Conservation (phyloP, 352 stramenopile species). For the Phytophthora brassicae region DNA sequence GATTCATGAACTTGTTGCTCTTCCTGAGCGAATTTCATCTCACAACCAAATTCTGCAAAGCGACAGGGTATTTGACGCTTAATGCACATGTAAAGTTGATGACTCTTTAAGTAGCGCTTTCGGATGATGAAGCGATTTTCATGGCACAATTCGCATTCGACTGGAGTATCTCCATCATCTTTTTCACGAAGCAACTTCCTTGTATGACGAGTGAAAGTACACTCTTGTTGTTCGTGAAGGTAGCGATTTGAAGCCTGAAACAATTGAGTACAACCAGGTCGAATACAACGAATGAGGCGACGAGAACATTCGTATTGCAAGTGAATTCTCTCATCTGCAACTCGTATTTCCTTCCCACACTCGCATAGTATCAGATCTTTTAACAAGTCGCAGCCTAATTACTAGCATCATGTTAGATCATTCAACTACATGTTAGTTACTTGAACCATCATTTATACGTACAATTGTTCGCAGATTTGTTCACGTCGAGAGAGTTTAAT, state of each 20-base stretch:
- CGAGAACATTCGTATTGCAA: slow-evolving; percentile 39
- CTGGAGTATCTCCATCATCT: slow-evolving; percentile 38
- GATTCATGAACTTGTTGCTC: slow-evolving; percentile 46
- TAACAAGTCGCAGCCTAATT: slow-evolving; percentile 11
- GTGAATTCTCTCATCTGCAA: slow-evolving; percentile 37
- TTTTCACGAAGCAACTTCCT: slow-evolving; percentile 46
- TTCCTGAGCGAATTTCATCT: slow-evolving; percentile 35
- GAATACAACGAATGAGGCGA: slow-evolving; percentile 44
- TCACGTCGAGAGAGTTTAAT: neutral
- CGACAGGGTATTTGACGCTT: slow-evolving; percentile 53
- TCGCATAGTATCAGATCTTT: slow-evolving; percentile 43
- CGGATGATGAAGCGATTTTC: slow-evolving; percentile 32
- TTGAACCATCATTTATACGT: no score
- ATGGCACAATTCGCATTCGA: slow-evolving; percentile 44
- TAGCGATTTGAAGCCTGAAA: slow-evolving; percentile 35
- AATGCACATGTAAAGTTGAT: slow-evolving; percentile 46
- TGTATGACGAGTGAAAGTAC: slow-evolving; percentile 31
- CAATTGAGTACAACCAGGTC: slow-evolving; percentile 40
- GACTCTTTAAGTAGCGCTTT: slow-evolving; percentile 42
- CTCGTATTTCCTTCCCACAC: slow-evolving; percentile 57
- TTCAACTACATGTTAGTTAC: no score
- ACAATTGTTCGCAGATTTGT: slow-evolving; percentile 6
- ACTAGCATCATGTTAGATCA: slow-evolving; percentile 14
- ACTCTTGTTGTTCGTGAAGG: slow-evolving; percentile 48
- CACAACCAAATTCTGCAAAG: slow-evolving; percentile 57